Base-by-base conservation (phyloP, 2,329 filamentous ascomycete species). In the Fusarium albosuccineum region DNA sequence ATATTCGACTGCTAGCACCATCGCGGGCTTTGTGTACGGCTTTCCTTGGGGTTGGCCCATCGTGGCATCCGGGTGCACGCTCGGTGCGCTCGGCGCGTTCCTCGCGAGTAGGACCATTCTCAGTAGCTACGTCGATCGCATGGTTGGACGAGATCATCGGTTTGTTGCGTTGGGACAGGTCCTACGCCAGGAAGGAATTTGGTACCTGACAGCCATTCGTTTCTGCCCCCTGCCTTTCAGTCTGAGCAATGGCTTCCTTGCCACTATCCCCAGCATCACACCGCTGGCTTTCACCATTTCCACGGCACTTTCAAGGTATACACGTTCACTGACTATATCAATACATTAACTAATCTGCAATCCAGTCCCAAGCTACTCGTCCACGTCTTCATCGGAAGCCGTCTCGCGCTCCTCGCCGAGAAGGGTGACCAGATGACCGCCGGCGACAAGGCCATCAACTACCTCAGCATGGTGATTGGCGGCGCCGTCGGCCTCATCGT, bases 211-310 rank as follows among this genome's bases (percentile, higher is more conserved):
- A 66, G 97, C 96, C 86, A 96, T 99, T 71, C 88, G 96, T 30
- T 86, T 98, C 67, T 98, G 95, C 74, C 96, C 96, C 2, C 78
- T 99, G 62, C 96, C 96, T 13, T 99, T 97, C 78, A 96, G 92
- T 53, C 83, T 98, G 70, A 94, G 92, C 75, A 99, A 99, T 76
- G 96, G 94, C 51, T 97, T 97, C 63, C 88, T 99, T 57, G 93
- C 93, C 30, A 98, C 96, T 1, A 94, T 99, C 64, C 94, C 94
- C 3, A 97, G 92, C 33, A 92, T 99, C 34, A 86, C 90, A 26
- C 92, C 92, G 40, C 77, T 86, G 62, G 87, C 87, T 46, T 98
- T 97, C 80, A 90, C 90, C 33, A 77, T 94, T 45, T 95, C 96
- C 6, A 98, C 95, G 0, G 90, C 92, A 3, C 82, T 95, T 14